A percentile compares a stretch with the other conserved stretches of the same genome.
Conservation (phyloP, 768 basidiomycete genomes). For the Naganishia onofrii region DNA sequence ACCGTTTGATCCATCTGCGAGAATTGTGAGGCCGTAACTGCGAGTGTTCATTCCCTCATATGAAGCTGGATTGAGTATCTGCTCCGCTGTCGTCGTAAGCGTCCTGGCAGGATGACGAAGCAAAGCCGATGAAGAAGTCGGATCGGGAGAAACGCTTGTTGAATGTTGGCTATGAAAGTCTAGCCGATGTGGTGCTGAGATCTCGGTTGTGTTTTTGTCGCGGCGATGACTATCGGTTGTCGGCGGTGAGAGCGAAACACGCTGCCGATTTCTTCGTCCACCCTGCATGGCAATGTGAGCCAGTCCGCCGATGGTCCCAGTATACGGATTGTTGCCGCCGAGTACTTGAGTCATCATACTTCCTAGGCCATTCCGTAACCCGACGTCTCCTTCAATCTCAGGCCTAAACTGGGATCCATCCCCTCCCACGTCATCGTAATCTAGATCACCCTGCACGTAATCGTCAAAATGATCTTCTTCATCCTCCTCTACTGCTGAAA, state of each 20-base stretch:
- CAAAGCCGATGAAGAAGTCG: not conserved
- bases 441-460: slow-evolving; percentile 18
- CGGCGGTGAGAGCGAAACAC: slow-evolving; percentile 3
- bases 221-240: not conserved
- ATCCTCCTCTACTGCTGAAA: not conserved
- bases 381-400: not conserved
- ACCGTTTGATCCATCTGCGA: slow-evolving; percentile 18
- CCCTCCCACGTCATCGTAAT: not conserved
- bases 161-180: not conserved
- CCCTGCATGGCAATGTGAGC: not conserved
- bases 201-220: not conserved
- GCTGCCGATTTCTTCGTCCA: slow-evolving; percentile 9
- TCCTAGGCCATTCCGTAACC: not conserved
- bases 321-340: not conserved
- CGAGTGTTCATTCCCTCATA: slow-evolving; percentile 23
- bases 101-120: not conserved
- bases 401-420: slow-evolving; percentile 1
- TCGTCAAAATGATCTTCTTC: slow-evolving; percentile 22
- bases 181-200: not conserved
- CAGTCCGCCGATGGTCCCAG: not conserved
- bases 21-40: slow-evolving; percentile 20
- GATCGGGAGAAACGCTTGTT: slow-evolving; percentile 7
- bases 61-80: slow-evolving; percentile 9
- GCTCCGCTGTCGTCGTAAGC: not conserved
- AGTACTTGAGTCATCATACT: not conserved